Base-by-base conservation (phyloP, 371 early-diverging fungal species). In the Scutellospora calospora region DNA sequence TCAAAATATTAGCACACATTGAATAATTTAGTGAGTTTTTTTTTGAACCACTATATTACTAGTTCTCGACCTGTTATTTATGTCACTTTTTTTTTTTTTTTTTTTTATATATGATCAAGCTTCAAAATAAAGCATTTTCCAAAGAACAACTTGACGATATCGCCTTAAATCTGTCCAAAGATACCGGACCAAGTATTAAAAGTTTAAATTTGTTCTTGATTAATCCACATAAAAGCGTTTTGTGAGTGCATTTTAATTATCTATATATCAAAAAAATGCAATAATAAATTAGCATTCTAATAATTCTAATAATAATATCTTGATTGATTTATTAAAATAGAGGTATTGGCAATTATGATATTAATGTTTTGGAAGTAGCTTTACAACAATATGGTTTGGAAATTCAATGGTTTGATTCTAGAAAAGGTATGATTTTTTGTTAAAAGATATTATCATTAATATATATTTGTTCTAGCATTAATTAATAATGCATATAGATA, bases 21-120 rank as follows among this genome's bases (percentile, higher is more conserved):
- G 29, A 79, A 79, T 35, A 79, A 69, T 69, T 41, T 79, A n/a
- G 79, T 69, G 65, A 55, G 79, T 79, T n/a, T n/a, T n/a, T n/a
- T n/a, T n/a, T n/a, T n/a, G 9, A 16, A 22, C n/a, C 31, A n/a
- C 20, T 31, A 9, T 54, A n/a, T 22, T 35, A 22, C 66, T 68
- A 22, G 3, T n/a, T 33, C 22, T 76, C 3, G 11, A 20, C 22
- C 5, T 31, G 18, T 60, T 20, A 76, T 22, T 29, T 29, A 29
- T 31, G 2, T n/a, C n/a, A 31, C 20, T 38, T 33, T 31, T 5
- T 35, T 16, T 4, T 33, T 27, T 38, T 22, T 45, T 76, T 6
- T 12, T 18, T 18, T 52, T 75, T 27, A 57, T 62, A n/a, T 45
- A 41, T 31, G 0, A 45, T 11, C 5, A 27, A 78, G 79, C 38